phyloP scores from a whole-genome alignment of 2,329 filamentous ascomycete genomes.

The Colletotrichum cereale region DNA sequence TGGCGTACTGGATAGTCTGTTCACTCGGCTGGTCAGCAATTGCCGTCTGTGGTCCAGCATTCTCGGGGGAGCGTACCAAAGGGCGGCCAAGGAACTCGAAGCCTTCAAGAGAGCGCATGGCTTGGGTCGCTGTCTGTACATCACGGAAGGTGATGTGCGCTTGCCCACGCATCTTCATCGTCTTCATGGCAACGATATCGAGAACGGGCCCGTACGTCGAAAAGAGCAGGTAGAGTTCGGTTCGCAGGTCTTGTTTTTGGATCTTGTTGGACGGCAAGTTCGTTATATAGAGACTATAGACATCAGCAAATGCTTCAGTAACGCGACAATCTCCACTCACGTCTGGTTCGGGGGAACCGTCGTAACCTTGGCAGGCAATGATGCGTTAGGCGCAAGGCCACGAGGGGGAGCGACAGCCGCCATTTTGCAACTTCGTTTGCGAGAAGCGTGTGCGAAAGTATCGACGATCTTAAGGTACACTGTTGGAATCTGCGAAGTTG shows the following conservation, averaged over 20 bases:
- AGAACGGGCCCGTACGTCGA: constrained; percentile 93
- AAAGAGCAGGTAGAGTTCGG: constrained; percentile 92
- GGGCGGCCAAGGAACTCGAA: constrained; percentile 87
- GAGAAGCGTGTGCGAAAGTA: not conserved
- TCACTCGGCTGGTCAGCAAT: constrained; percentile 33
- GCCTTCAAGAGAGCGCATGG: constrained; percentile 89
- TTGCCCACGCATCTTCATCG: constrained; percentile 93
- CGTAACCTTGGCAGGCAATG: constrained; percentile 63
- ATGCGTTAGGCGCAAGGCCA: constrained; percentile 55
- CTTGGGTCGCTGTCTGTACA: constrained; percentile 90
- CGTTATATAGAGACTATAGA: constrained; percentile 82
- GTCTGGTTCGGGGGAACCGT: constrained; percentile 79
- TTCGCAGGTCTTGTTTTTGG: constrained; percentile 87
- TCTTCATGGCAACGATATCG: constrained; percentile 91
- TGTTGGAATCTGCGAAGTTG: not conserved
- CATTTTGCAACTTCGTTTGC: constrained; percentile 42
- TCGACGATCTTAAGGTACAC: no score
- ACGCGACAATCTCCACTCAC: constrained; percentile 59
- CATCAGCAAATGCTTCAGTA: constrained; percentile 23
- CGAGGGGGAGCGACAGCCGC: constrained; percentile 54
- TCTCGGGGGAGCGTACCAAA: constrained; percentile 72
- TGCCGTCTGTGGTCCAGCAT: not conserved
- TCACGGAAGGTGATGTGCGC: constrained; percentile 94
- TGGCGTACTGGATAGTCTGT: constrained; percentile 92
- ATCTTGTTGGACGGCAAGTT: constrained; percentile 90